These are phyloP conservation scores for Capronia coronata DNA, from an alignment of 2,329 filamentous ascomycete genomes.

Conservation along the genomic window DNA sequence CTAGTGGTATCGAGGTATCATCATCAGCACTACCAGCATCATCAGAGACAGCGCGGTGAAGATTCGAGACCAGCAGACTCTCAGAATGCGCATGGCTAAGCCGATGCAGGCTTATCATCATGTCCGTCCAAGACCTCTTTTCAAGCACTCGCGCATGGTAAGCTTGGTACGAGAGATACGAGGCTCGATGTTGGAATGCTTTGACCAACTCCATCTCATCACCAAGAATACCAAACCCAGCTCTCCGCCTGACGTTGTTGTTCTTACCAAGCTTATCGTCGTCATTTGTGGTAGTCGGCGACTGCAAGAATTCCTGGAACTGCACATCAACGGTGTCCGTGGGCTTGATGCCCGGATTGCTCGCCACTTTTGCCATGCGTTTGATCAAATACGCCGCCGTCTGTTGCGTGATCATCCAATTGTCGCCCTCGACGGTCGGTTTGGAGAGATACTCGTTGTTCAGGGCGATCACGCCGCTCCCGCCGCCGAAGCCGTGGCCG, in stretches of 20 bases:
- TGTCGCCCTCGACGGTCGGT: constrained; percentile 51
- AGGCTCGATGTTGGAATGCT: constrained; percentile 42
- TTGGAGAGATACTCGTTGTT: constrained; percentile 49
- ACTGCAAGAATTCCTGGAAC: constrained; percentile 35
- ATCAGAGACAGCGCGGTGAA: constrained; percentile 37
- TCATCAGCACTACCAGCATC: too few species aligned
- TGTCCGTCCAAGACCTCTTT: constrained; percentile 44
- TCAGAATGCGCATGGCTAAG: constrained; percentile 43
- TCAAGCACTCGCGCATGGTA: constrained; percentile 42
- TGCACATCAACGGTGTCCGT: constrained; percentile 38
- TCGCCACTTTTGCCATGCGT: constrained; percentile 42
- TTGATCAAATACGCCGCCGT: constrained; percentile 48
- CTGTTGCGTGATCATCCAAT: constrained; percentile 54
- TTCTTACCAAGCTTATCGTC: too few species aligned
- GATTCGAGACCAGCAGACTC: constrained; percentile 44
- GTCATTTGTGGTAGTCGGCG: background rate
- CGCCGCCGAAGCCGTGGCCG: constrained; percentile 50
- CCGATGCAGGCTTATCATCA: constrained; percentile 34
- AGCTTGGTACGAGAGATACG: constrained; percentile 36
- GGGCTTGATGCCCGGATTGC: constrained; percentile 31
- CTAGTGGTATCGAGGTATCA: too few species aligned
- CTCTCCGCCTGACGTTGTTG: background rate
- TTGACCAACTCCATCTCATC: constrained; percentile 39
- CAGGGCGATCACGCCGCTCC: constrained; percentile 47
- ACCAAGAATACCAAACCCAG: too few species aligned